Evolutionary conservation across 2,329 filamentous ascomycete genomes (phyloP), one percentile per base, ranked within the genome.

Genomic region (Hypoxylon sp.): DNA sequence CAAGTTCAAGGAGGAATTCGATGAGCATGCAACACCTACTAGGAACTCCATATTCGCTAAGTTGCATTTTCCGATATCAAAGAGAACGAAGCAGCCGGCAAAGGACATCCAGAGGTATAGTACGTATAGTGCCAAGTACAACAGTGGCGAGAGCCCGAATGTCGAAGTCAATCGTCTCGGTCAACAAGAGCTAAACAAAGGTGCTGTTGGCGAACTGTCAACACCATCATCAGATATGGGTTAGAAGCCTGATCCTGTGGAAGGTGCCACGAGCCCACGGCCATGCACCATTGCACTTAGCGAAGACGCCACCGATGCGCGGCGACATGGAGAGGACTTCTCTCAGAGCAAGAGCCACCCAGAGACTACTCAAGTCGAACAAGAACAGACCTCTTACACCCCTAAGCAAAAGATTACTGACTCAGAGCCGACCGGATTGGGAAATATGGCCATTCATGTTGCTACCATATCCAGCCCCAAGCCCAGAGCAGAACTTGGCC

Each of bases 1-100:
- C 68, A 82, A 77, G 20, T 85, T 85, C 70, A 77, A 72, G 8
- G 83, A 85, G 64, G 77, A 83, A 4, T 80, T 84, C 55, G 72
- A 79, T 14, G 71, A 73, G 4, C 49, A 70, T 6, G 70, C 64
- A 48, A 30, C 64, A 13, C 59, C 65, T 6, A 64, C 64, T 6
- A 76, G 73, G 51, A 72, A 66, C 8, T 81, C 81, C 11, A 69
- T 84, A 31, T 72, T 82, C 37, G 73, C 77, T 4, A 82, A 76
- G 37, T 67, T 85, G 0, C 78, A 81, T 55, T 68, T 81, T 1
- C 74, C 76, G 2, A 71, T 82, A 5, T 77, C 79, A 1, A 79
- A 72, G 44, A 77, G 71, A 65, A 74, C 76, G 25, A 79, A 71
- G 75, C 72, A 72, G 2, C 49, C 68, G n/a, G 63, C 72, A 14